Evolutionary conservation across 257 asterid genomes (phyloP), one percentile per base, ranked within the genome.

Genomic region (Sherardia arvensis): DNA sequence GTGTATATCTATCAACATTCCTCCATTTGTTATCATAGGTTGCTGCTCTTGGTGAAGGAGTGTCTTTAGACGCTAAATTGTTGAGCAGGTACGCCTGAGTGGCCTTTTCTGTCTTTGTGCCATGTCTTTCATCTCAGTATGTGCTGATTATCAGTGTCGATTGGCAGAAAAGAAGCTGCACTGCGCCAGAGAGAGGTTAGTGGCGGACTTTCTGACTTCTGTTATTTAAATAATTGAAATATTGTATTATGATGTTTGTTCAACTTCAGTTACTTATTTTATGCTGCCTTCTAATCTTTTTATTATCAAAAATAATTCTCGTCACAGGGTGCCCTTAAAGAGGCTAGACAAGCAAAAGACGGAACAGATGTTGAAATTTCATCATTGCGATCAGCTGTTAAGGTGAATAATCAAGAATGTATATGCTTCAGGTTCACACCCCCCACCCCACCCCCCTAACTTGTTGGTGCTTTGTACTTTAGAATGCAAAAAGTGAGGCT

Each of bases 31-130:
- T 71, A 62, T 74, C 57, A 76, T 80, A 91, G 98, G 99, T 92
- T 73, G 94, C 99, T 68, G 79, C 95, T 71, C 87, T 92, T 45
- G 97, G 97, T 66, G 95, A 89, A 85, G 98, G 97, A 68, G 92
- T 87, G 71, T 92, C 97, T 30, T 71, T 92, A 81, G 98, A 92
- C 85, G 95, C 97, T 70, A 92, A 92, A 71, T 83, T 89, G 67
- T 74, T 92, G 75, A 89, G 89, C 97, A 88, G 99, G 97, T 87
- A 76, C 53, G 62, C 15, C n/a, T n/a, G 6, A 47, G 34, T 25
- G 15, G n/a, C 61, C 20, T 26, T 60, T 70, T 53, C 17, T 45
- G 69, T 47, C 57, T 38, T 38, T 38, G 47, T 38, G 68, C 70
- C 69, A 48, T 58, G 22, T 43, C 66, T 69, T 74, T 56, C 67